Percentiles rank a stretch among this genome's conserved stretches.
Evolutionary conservation across 768 basidiomycete genomes (phyloP).

Genomic region (Auricularia auricula-judae): DNA sequence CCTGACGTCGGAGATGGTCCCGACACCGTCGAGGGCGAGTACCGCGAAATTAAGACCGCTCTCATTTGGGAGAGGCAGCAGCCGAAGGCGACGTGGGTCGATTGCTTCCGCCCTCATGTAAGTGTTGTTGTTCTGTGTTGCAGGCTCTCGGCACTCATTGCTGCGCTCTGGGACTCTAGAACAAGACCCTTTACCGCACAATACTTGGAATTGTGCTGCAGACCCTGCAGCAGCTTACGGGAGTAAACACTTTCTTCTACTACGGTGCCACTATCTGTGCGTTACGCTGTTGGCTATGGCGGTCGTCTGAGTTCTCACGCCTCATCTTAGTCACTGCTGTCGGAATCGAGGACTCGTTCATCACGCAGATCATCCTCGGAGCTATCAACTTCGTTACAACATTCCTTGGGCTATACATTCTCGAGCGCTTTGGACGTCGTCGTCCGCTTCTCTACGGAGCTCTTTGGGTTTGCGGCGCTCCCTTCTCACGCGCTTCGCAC

Average conservation of each 20-base stretch:
- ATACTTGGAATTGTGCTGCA: slow-evolving; percentile 55
- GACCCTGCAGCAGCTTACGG: slow-evolving; percentile 61
- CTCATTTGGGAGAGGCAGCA: slow-evolving; percentile 1
- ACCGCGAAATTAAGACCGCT: slow-evolving; percentile 10
- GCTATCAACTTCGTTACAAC: slow-evolving; percentile 55
- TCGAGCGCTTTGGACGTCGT: slow-evolving; percentile 64
- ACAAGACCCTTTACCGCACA: slow-evolving; percentile 56
- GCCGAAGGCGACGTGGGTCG: slow-evolving; percentile 43
- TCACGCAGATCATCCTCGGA: slow-evolving; percentile 64
- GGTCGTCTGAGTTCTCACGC: slow-evolving; percentile 7
- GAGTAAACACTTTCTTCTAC: slow-evolving; percentile 46
- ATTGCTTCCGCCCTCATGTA: slow-evolving; percentile 38
- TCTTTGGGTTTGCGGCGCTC: slow-evolving; percentile 30
- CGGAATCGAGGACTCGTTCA: slow-evolving; percentile 53
- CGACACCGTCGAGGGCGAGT: slow-evolving; percentile 33
- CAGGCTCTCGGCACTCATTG: neutral
- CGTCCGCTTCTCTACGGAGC: slow-evolving; percentile 56
- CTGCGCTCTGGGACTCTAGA: slow-evolving; percentile 14
- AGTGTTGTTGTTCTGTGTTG: neutral
- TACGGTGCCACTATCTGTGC: slow-evolving; percentile 2
- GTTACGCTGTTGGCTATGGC: too few species aligned
- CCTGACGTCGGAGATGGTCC: slow-evolving; percentile 24
- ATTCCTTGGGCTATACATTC: slow-evolving; percentile 61
- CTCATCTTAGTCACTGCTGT: slow-evolving; percentile 44
- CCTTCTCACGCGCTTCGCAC: neutral